Percentiles rank a stretch among this genome's conserved stretches.
Evolutionary conservation across 2,329 filamentous ascomycete genomes (phyloP).

Genomic region (Cladosporium sp.): DNA sequence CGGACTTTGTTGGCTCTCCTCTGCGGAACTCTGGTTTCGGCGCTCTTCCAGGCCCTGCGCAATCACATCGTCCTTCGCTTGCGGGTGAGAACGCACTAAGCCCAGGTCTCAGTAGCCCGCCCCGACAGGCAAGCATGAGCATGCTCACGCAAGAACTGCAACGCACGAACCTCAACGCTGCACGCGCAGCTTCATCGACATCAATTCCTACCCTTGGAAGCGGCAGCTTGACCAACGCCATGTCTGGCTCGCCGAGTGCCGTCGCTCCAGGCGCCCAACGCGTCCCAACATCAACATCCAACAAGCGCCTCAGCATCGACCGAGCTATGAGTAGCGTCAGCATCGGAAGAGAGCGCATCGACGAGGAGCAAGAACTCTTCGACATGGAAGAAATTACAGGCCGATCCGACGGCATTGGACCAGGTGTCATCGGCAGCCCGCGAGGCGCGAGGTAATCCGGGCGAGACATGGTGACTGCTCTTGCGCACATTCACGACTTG

Average conservation of each 20-base stretch:
- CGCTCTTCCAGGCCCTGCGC: constrained; percentile 40
- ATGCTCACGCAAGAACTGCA: constrained; percentile 60
- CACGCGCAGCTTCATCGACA: constrained; percentile 30
- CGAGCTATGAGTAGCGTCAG: constrained; percentile 34
- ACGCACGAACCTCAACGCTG: constrained; percentile 39
- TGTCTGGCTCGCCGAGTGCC: background rate
- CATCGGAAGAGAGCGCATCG: constrained; percentile 32
- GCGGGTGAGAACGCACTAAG: constrained; percentile 15
- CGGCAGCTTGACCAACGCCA: constrained; percentile 25
- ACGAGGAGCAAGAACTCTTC: constrained; percentile 38
- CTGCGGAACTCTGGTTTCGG: constrained; percentile 58
- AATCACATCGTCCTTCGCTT: constrained; percentile 26
- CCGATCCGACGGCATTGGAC: constrained; percentile 2
- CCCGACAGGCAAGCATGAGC: constrained; percentile 60
- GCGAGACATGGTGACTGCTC: background rate
- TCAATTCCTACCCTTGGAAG: constrained; percentile 27
- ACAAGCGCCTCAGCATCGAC: constrained; percentile 28
- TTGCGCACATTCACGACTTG: background rate
- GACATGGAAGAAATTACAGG: constrained; percentile 38
- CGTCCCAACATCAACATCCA: constrained; percentile 24
- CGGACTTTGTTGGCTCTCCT: constrained; percentile 66
- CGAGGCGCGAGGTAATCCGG: background rate
- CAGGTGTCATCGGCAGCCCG: constrained; percentile 17
- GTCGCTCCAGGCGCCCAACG: constrained; percentile 13
- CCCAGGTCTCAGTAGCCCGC: constrained; percentile 53